These are phyloP conservation scores for Claviceps humidiphila DNA, from an alignment of 2,329 filamentous ascomycete species.

Conservation along the genomic window DNA sequence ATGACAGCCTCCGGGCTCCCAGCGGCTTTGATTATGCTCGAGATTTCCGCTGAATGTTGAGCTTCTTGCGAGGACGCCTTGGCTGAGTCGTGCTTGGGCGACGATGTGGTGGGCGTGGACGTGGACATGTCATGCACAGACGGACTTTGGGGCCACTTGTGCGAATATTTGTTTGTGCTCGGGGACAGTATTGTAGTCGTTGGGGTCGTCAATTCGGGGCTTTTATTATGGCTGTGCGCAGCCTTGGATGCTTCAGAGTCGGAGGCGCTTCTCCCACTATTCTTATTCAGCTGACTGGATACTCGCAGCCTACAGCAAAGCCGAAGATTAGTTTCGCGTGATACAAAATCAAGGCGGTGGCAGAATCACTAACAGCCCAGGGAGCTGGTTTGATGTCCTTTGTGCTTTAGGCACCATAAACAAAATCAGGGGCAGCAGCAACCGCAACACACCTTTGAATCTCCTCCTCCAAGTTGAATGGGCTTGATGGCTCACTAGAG, in stretches of 20 bases:
- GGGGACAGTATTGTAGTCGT: conserved; percentile 28
- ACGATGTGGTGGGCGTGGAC: conserved; percentile 67
- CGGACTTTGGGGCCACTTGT: conserved; percentile 52
- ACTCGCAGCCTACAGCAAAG: conserved; percentile 13
- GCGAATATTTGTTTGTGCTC: conserved; percentile 25
- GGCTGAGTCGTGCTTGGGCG: conserved; percentile 39
- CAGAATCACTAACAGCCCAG: background rate
- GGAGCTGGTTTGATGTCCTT: background rate
- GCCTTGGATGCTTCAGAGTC: conserved; percentile 31
- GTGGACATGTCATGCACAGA: conserved; percentile 87
- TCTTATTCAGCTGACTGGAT: conserved; percentile 33
- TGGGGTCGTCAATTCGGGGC: conserved; percentile 30
- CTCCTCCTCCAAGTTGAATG: conserved; percentile 19
- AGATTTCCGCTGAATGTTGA: conserved; percentile 60
- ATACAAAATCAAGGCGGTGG: background rate
- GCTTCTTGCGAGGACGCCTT: conserved; percentile 43
- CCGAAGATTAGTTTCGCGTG: background rate
- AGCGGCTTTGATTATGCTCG: conserved; percentile 65
- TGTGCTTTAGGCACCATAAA: background rate
- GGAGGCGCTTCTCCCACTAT: conserved; percentile 36
- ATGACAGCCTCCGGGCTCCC: conserved; percentile 85
- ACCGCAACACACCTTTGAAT: conserved; percentile 19
- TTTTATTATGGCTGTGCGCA: conserved; percentile 24
- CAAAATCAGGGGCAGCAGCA: conserved; percentile 6
- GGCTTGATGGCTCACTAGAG: conserved; percentile 24